These are phyloP conservation scores for Ogataea kodamae DNA, from an alignment of 805 yeast genomes.

Conservation along the genomic window DNA sequence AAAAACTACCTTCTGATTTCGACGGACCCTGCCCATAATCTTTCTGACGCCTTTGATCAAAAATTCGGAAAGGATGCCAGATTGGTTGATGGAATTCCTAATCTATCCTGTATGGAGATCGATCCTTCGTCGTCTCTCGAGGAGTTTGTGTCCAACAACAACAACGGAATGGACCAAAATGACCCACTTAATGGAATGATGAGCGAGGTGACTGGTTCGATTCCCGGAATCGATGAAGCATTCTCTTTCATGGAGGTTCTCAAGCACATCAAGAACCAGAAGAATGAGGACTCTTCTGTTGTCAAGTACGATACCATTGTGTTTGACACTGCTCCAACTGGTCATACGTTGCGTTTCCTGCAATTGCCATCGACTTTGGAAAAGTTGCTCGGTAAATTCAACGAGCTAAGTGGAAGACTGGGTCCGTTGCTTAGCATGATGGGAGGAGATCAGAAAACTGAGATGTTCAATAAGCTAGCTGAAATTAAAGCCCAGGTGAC, in stretches of 20 bases:
- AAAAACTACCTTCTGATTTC: conserved; percentile 87
- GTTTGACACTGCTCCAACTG: conserved; percentile 99
- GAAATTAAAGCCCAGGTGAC: conserved; percentile 77
- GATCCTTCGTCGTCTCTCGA: conserved; percentile 93
- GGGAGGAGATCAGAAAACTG: conserved; percentile 58
- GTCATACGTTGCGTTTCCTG: conserved; percentile 92
- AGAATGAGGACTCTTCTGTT: conserved; percentile 29
- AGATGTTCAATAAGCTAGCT: conserved; percentile 72
- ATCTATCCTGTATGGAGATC: conserved; percentile 96
- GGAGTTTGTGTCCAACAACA: conserved; percentile 52
- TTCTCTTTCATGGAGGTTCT: conserved; percentile 96
- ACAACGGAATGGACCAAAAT: conserved; percentile 44
- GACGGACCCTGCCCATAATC: conserved; percentile 97
- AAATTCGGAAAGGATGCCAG: conserved; percentile 97
- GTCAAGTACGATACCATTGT: conserved; percentile 80
- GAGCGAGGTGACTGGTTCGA: conserved; percentile 89
- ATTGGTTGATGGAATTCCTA: conserved; percentile 81
- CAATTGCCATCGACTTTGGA: conserved; percentile 92
- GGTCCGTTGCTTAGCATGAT: conserved; percentile 92
- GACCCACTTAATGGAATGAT: conserved; percentile 70
- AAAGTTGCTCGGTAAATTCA: conserved; percentile 79
- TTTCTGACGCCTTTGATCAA: conserved; percentile 97
- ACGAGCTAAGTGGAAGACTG: conserved; percentile 77
- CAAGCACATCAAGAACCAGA: conserved; percentile 87
- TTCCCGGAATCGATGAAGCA: conserved; percentile 99